A percentile compares a stretch with the other conserved stretches of the same genome.
These are phyloP conservation scores for Aspergillus versicolor DNA, from an alignment of 2,329 filamentous ascomycete genomes.

Conservation along the genomic window DNA sequence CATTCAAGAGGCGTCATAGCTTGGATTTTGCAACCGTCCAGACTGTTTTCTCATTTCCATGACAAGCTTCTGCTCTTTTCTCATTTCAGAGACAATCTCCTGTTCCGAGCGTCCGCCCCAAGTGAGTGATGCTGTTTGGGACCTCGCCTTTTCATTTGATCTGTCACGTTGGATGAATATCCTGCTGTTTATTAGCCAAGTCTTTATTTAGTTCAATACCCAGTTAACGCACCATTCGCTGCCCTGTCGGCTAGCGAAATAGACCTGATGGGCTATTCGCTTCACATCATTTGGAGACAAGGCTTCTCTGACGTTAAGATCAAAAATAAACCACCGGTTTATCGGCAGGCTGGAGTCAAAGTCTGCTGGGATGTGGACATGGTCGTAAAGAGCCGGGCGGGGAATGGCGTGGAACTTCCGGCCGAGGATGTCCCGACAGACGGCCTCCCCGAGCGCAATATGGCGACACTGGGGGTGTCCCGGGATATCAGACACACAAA, in stretches of 20 bases:
- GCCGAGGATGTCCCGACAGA: slow-evolving; percentile 14
- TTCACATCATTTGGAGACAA: slow-evolving; percentile 13
- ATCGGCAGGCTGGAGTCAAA: slow-evolving; percentile 18
- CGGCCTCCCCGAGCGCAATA: slow-evolving; percentile 14
- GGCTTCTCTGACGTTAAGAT: slow-evolving; percentile 14
- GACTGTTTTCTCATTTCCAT: slow-evolving; percentile 12
- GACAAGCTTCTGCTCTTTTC: slow-evolving; percentile 21
- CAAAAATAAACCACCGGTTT: slow-evolving; percentile 22
- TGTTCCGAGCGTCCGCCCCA: slow-evolving; percentile 22
- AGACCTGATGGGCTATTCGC: slow-evolving; percentile 19
- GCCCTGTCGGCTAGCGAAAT: slow-evolving; percentile 19
- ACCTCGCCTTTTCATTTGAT: slow-evolving; percentile 18
- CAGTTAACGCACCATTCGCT: slow-evolving; percentile 17
- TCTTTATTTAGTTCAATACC: background rate
- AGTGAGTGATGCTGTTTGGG: slow-evolving; percentile 15
- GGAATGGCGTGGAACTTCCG: slow-evolving; percentile 15
- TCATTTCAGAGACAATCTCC: slow-evolving; percentile 18
- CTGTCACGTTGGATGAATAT: slow-evolving; percentile 15
- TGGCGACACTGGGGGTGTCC: slow-evolving; percentile 20
- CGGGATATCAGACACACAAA: slow-evolving; percentile 20
- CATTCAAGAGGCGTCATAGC: background rate
- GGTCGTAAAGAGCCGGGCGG: slow-evolving; percentile 18
- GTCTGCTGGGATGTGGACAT: slow-evolving; percentile 21
- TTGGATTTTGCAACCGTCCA: background rate
- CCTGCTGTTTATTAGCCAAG: slow-evolving; percentile 10